Evolutionary conservation across 345 rosid species (phyloP), one percentile per base, ranked within the genome.

Genomic region (Citrus reticulata): DNA sequence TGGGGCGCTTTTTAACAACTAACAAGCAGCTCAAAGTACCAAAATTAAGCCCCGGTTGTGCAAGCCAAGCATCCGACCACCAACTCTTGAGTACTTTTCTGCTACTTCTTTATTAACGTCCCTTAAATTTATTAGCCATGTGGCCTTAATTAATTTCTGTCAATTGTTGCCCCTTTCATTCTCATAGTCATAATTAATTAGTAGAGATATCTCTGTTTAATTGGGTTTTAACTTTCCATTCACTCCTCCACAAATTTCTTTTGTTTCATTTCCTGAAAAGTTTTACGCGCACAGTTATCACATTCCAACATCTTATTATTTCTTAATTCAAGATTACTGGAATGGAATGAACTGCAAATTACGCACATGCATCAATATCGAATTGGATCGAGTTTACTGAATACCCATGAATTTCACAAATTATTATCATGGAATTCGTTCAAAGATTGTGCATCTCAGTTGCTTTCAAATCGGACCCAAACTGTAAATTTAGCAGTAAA

Each of bases 21-120:
- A 66, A 37, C 27, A 20, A 35, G 46, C 49, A 20, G 37, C 25
- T 66, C 7, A 37, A 37, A 70, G 68, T 39, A 24, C 25, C 69
- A 59, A 70, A 40, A 40, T 2, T 40, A 40, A 9, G 13, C 49
- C 11, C 13, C 0, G 13, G 51, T 42, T 42, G 51, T 11, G 35
- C 22, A 17, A 60, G 35, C 69, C 22, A 17, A 60, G 35, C 69
- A 24, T 54, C 80, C 80, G 70, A 78, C 80, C 75, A 78, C 60
- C 76, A 42, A 70, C 46, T 16, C 54, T 34, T 17, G 4, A 46
- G 8, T 32, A 19, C 69, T 67, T 58, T 64, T 74, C 70, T 19
- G 59, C 20, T 60, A 9, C 57, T 57, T 68, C 29, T 37, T 32
- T 58, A 24, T 2, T 64, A 0, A 0, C n/a, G 49, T 30, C 24